Conservation (phyloP, 768 basidiomycete genomes). For the Auriscalpium orientale region DNA sequence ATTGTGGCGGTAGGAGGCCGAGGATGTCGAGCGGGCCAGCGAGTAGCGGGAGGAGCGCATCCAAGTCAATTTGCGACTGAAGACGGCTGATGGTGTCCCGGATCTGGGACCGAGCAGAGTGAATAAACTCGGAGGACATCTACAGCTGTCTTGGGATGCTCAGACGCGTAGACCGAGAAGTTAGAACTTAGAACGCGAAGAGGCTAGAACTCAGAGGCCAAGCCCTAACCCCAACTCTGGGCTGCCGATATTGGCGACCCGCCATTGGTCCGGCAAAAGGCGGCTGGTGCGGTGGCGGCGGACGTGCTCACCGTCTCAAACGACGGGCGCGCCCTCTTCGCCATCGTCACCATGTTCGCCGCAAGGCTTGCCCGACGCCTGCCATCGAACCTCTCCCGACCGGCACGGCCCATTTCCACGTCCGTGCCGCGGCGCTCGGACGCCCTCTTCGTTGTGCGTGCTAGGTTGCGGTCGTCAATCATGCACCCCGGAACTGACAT, state of each 20-base stretch:
- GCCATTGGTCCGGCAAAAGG: constrained; percentile 14
- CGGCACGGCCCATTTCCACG: constrained; percentile 26
- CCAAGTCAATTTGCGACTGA: constrained; percentile 32
- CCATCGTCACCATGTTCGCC: constrained; percentile 1
- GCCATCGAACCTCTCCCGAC: constrained; percentile 1
- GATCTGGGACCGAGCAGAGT: constrained; percentile 13
- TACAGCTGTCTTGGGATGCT: too few species aligned
- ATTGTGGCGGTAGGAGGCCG: constrained; percentile 54
- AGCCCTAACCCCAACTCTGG: too few species aligned
- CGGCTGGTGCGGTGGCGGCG: background rate
- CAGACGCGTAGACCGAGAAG: too few species aligned
- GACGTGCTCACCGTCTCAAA: background rate
- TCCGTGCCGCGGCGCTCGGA: constrained; percentile 56
- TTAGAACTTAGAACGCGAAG: too few species aligned
- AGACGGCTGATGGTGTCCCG: constrained; percentile 21
- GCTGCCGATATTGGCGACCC: background rate
- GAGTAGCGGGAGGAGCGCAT: constrained; percentile 48
- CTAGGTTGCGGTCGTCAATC: constrained; percentile 1
- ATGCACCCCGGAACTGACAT: constrained; percentile 11
- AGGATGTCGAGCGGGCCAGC: constrained; percentile 49
- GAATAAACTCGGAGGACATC: background rate
- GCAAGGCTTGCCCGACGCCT: constrained; percentile 5
- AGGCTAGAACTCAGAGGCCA: too few species aligned
- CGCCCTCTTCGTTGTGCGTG: constrained; percentile 78
- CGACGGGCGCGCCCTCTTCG: background rate